Evolutionary conservation across 495 filamentous ascomycete genomes (phyloP).

Genomic region (Penicillium waksmanii): DNA sequence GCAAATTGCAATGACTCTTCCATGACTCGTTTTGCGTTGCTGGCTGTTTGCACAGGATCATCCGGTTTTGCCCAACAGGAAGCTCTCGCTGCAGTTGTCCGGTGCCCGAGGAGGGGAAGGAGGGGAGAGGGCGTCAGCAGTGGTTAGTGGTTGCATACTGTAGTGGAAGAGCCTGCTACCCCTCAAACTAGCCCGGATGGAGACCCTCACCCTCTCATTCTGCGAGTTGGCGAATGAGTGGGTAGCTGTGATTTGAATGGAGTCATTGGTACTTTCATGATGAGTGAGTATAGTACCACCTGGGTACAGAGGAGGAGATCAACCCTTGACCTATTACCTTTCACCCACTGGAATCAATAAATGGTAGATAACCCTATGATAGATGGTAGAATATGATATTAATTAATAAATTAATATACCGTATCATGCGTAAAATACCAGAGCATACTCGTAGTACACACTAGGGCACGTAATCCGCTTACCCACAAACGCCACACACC

Average conservation of each 20-base stretch:
- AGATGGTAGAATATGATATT: too few species aligned
- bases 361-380: too few species aligned
- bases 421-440: too few species aligned
- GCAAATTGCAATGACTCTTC: neutral
- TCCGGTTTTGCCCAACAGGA: slow-evolving; percentile 8
- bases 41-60: neutral
- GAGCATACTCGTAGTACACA: neutral
- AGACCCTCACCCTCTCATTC: slow-evolving; percentile 18
- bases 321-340: too few species aligned
- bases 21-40: slow-evolving; percentile 2
- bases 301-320: too few species aligned
- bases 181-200: slow-evolving; percentile 37
- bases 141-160: slow-evolving; percentile 16
- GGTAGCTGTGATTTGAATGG: neutral
- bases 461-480: slow-evolving; percentile 7
- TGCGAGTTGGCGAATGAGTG: slow-evolving; percentile 1
- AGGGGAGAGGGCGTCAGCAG: slow-evolving; percentile 15
- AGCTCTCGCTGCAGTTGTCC: slow-evolving; percentile 22
- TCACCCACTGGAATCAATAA: too few species aligned
- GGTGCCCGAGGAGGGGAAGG: slow-evolving; percentile 23
- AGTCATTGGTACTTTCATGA: neutral
- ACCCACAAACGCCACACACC: slow-evolving; percentile 8
- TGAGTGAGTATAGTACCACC: neutral
- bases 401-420: too few species aligned
- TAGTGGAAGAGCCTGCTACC: slow-evolving; percentile 22